Percentiles rank a stretch among this genome's conserved stretches.
Evolutionary conservation across 306 rosid species (phyloP).

Genomic region (Phaseolus lunatus): DNA sequence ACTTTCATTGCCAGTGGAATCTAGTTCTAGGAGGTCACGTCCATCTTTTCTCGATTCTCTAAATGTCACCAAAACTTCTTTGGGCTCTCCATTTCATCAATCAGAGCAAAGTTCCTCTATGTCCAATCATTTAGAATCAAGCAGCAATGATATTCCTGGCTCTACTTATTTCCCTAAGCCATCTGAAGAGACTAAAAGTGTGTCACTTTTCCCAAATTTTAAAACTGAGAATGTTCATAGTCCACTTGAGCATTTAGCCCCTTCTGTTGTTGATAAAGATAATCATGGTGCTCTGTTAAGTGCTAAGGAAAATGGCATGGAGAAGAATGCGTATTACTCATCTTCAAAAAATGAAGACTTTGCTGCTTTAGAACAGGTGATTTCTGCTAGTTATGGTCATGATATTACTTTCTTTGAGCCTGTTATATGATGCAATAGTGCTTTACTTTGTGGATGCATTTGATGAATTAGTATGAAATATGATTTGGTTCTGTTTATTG

Average conservation of each 20-base stretch:
- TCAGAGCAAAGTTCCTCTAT: slow-evolving; percentile 52
- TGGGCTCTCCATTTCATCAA: slow-evolving; percentile 61
- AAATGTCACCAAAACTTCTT: slow-evolving; percentile 62
- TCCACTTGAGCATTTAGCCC: slow-evolving; percentile 48
- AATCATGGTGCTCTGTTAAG: slow-evolving; percentile 49
- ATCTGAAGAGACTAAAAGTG: slow-evolving; percentile 52
- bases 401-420: slow-evolving; percentile 33
- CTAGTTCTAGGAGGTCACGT: slow-evolving; percentile 73
- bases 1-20: slow-evolving; percentile 58
- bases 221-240: slow-evolving; percentile 49
- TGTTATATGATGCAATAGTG: not conserved
- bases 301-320: slow-evolving; percentile 63
- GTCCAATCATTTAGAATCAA: slow-evolving; percentile 54
- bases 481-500: not conserved
- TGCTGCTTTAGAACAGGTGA: slow-evolving; percentile 94
- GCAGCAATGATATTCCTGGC: slow-evolving; percentile 51
- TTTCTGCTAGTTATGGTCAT: slow-evolving; percentile 40
- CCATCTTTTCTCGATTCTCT: slow-evolving; percentile 92
- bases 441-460: slow-evolving; percentile 17
- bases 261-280: slow-evolving; percentile 48
- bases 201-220: slow-evolving; percentile 50
- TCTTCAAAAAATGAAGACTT: slow-evolving; percentile 85
- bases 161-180: slow-evolving; percentile 56
- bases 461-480: slow-evolving; percentile 36
- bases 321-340: slow-evolving; percentile 60